Conservation (phyloP, 345 rosid genomes). For the Lepidium africanum region DNA sequence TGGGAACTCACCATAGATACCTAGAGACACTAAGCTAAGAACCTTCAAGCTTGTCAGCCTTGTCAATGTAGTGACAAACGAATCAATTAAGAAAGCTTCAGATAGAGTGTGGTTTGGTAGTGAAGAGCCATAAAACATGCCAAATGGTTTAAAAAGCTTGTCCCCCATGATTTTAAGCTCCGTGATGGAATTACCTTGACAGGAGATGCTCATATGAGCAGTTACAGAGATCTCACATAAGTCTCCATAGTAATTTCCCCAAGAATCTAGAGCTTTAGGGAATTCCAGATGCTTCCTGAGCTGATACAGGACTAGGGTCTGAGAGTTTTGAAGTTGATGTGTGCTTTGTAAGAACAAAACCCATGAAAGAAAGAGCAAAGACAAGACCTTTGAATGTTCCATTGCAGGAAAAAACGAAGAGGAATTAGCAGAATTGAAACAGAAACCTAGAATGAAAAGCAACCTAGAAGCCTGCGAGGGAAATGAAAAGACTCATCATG, state of each 20-base stretch:
- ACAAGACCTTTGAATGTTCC: conserved; percentile 32
- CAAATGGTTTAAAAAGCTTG: conserved; percentile 43
- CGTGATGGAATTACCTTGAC: conserved; percentile 54
- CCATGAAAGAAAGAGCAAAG: conserved; percentile 37
- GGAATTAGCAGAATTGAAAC: conserved; percentile 12
- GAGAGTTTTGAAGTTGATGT: conserved; percentile 52
- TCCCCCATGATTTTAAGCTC: conserved; percentile 84
- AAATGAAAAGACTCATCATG: conserved; percentile 16
- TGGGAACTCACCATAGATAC: conserved; percentile 87
- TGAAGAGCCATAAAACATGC: conserved; percentile 49
- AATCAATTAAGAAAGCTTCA: conserved; percentile 62
- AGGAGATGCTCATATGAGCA: conserved; percentile 47
- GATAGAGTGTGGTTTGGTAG: conserved; percentile 68
- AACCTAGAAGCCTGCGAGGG: not conserved
- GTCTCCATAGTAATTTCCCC: conserved; percentile 60
- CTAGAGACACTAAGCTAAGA: conserved; percentile 75
- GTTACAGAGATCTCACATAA: conserved; percentile 59
- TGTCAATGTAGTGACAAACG: conserved; percentile 73
- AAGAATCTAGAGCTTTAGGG: conserved; percentile 54
- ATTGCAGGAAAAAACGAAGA: conserved; percentile 12
- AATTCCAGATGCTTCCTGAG: conserved; percentile 78
- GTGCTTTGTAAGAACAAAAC: conserved; percentile 30
- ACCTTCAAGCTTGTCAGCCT: conserved; percentile 73
- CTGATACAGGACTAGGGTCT: conserved; percentile 60
- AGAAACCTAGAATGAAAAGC: conserved; percentile 19